Evolutionary conservation across 371 early-diverging fungal genomes (phyloP).

Genomic region (Mortierella sp.): DNA sequence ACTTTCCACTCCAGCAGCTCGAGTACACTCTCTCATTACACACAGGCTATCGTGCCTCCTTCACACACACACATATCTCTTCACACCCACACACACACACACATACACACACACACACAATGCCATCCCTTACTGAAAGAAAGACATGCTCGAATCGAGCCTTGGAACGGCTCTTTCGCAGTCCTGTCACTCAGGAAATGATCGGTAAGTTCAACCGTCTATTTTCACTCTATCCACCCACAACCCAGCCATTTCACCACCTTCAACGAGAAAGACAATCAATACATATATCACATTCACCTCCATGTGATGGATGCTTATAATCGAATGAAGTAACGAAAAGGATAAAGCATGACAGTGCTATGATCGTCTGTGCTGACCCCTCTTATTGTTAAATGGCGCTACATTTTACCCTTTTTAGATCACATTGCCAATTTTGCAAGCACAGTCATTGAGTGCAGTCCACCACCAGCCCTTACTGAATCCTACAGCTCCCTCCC

Average conservation of each 20-base stretch:
- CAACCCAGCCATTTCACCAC: no score
- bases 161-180: slow-evolving; percentile 41
- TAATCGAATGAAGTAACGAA: no score
- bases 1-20: no score
- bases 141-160: slow-evolving; percentile 46
- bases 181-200: slow-evolving; percentile 49
- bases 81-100: background rate
- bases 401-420: slow-evolving; percentile 2
- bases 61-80: background rate
- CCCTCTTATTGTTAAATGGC: background rate
- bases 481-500: background rate
- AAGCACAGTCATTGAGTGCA: slow-evolving; percentile 64
- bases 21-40: background rate
- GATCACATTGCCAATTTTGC: slow-evolving; percentile 60
- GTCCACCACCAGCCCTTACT: slow-evolving; percentile 36
- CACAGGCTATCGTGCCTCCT: background rate
- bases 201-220: slow-evolving; percentile 31
- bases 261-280: no score
- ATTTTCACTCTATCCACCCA: no score
- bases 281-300: background rate
- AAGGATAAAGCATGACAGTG: background rate
- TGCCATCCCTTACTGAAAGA: slow-evolving; percentile 41
- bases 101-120: background rate
- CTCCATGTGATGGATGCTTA: background rate
- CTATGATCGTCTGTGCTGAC: slow-evolving; percentile 8